These are phyloP conservation scores for Ogataea naganishii DNA, from an alignment of 805 yeast genomes.

Conservation along the genomic window DNA sequence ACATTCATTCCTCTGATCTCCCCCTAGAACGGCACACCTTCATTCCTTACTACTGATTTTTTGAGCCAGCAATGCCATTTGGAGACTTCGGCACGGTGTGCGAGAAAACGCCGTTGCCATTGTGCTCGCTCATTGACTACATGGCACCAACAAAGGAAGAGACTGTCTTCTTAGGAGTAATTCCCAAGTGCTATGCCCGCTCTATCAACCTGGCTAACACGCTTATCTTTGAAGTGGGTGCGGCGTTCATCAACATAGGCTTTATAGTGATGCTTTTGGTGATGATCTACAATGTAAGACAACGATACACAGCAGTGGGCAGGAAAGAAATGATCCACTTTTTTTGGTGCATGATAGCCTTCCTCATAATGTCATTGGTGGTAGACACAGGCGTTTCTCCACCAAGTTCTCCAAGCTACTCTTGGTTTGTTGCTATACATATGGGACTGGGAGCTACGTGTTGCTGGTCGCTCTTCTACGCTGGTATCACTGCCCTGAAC, in stretches of 20 bases:
- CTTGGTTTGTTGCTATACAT: slow-evolving; percentile 79
- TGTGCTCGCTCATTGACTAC: slow-evolving; percentile 63
- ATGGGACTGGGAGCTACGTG: slow-evolving; percentile 64
- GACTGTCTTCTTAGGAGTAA: slow-evolving; percentile 45
- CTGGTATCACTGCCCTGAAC: slow-evolving; percentile 79
- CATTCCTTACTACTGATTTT: neutral
- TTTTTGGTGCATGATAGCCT: slow-evolving; percentile 49
- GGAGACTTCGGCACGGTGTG: slow-evolving; percentile 63
- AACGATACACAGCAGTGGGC: slow-evolving; percentile 92
- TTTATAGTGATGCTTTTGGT: slow-evolving; percentile 56
- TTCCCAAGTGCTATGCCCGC: slow-evolving; percentile 78
- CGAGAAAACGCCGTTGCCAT: slow-evolving; percentile 59
- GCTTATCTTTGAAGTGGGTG: slow-evolving; percentile 80
- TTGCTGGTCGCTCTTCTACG: slow-evolving; percentile 59
- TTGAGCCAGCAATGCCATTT: slow-evolving; percentile 58
- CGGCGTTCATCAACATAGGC: slow-evolving; percentile 77
- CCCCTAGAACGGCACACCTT: neutral
- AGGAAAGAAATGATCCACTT: slow-evolving; percentile 76
- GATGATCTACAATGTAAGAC: slow-evolving; percentile 67
- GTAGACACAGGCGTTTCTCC: slow-evolving; percentile 93
- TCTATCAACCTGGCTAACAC: slow-evolving; percentile 87
- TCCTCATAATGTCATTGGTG: slow-evolving; percentile 58
- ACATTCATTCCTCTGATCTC: slow-evolving; percentile 3
- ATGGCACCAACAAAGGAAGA: slow-evolving; percentile 14
- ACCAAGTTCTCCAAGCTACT: slow-evolving; percentile 66